A percentile compares a stretch with the other conserved stretches of the same genome.
Evolutionary conservation across 805 yeast species (phyloP).

Genomic region (Komagataella ulmi): DNA sequence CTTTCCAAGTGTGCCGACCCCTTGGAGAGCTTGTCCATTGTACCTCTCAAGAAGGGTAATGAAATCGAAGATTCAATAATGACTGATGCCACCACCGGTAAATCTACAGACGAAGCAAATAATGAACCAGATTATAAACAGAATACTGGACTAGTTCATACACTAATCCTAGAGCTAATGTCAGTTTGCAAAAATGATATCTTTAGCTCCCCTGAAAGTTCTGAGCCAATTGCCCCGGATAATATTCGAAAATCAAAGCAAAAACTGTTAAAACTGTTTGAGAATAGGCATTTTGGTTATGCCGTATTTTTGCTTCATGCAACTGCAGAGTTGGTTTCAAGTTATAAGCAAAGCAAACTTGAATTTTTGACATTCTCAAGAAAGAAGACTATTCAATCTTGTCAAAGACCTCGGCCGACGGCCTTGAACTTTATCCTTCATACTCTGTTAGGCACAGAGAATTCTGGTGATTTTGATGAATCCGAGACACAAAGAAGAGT

Average conservation of each 20-base stretch:
- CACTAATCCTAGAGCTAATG: conserved; percentile 56
- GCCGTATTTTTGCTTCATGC: conserved; percentile 56
- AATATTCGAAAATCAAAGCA: conserved; percentile 6
- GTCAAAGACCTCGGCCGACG: conserved; percentile 59
- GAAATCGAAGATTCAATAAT: not conserved
- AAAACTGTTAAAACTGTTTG: conserved; percentile 15
- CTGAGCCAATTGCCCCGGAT: conserved; percentile 8
- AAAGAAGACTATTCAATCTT: conserved; percentile 23
- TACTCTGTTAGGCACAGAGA: conserved; percentile 37
- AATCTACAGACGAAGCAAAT: not conserved
- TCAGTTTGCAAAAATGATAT: conserved; percentile 14
- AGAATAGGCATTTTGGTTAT: conserved; percentile 48
- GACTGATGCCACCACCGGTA: not conserved
- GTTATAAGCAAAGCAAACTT: conserved; percentile 70
- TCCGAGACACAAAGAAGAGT: conserved; percentile 35
- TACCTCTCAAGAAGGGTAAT: not conserved
- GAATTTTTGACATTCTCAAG: conserved; percentile 73
- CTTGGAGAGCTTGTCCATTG: not conserved
- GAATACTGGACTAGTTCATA: conserved; percentile 45
- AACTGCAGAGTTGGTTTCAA: conserved; percentile 57
- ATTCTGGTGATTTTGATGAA: conserved; percentile 17
- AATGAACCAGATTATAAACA: not conserved
- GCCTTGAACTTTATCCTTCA: conserved; percentile 68
- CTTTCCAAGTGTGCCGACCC: not conserved
- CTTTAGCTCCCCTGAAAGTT: conserved; percentile 8